Base-by-base conservation (phyloP, 2,329 filamentous ascomycete genomes). In the Penicillium sp. region DNA sequence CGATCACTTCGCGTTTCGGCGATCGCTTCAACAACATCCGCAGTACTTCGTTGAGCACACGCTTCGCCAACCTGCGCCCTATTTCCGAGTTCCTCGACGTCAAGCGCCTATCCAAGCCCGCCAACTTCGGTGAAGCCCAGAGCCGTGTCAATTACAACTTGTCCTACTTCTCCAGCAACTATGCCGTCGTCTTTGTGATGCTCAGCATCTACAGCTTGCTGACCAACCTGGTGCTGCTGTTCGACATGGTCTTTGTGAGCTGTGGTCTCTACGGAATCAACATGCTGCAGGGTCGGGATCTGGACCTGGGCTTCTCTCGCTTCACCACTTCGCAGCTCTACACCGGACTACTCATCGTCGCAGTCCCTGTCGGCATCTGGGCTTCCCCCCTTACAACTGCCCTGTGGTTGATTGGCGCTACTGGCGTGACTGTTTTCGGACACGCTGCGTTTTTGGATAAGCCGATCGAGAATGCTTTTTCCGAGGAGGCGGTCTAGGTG, bases 401-500 rank as follows among this genome's bases (percentile, higher is more conserved):
- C 62, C 82, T 97, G 63, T 97, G 93, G 93, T 80, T 98, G 68
- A 88, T 97, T 67, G 93, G 93, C 69, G 93, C 93, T 63, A 91
- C 87, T 61, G 90, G 88, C 69, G 88, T 96, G 69, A 87, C 84
- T 69, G 94, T 97, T 61, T 77, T 97, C 60, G 93, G 93, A 73
- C 93, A 98, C 75, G 93, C 93, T 61, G 80, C 89, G 57, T 82
- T 97, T 69, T 84, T 97, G 85, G 91, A 97, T 71, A 96, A 95
- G 81, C 91, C 91, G 53, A 95, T 97, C 78, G 93, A 97, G 84
- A 91, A 94, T 90, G 90, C 90, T 96, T 98, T 98, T 96, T 96
- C 91, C 80, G 93, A 94, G 90, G 93, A 98, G 91, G 91, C 93
- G 90, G 93, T 98, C 87, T 98, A 97, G 84, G 81, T 94, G 90